phyloP scores from a whole-genome alignment of 495 filamentous ascomycete species.

The Bacidia gigantensis region DNA sequence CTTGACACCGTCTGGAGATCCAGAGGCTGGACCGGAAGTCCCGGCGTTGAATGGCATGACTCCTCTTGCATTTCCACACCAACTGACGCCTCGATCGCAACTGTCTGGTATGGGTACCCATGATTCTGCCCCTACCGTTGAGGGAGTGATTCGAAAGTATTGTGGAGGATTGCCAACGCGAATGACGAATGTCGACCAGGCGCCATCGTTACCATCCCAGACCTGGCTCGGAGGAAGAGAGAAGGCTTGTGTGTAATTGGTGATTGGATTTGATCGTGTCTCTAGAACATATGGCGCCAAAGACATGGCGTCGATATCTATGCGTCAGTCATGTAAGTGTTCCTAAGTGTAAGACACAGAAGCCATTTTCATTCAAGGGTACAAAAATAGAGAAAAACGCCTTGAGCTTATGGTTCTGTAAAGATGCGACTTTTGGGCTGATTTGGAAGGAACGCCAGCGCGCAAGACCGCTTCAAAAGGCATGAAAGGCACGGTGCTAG shows the following conservation, averaged over 20 bases:
- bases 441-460: neutral
- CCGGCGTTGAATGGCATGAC: slow-evolving; percentile 14
- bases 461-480: too few species aligned
- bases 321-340: neutral
- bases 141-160: slow-evolving; percentile 29
- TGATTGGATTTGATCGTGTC: neutral
- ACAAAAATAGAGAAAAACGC: neutral
- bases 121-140: slow-evolving; percentile 31
- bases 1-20: slow-evolving; percentile 5
- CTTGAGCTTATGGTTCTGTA: neutral
- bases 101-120: slow-evolving; percentile 26
- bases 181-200: slow-evolving; percentile 37
- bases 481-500: neutral
- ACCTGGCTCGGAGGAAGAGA: slow-evolving; percentile 11
- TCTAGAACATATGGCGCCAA: neutral
- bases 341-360: neutral
- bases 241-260: slow-evolving; percentile 5
- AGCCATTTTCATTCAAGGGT: neutral
- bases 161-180: slow-evolving; percentile 36
- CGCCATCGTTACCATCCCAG: slow-evolving; percentile 40
- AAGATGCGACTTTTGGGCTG: neutral
- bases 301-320: neutral
- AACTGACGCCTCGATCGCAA: slow-evolving; percentile 14
- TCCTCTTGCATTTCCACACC: slow-evolving; percentile 33
- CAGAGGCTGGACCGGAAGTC: slow-evolving; percentile 7